Percentiles rank a stretch among this genome's conserved stretches.
Evolutionary conservation across 345 rosid species (phyloP).

Genomic region (Iberis pinnata): DNA sequence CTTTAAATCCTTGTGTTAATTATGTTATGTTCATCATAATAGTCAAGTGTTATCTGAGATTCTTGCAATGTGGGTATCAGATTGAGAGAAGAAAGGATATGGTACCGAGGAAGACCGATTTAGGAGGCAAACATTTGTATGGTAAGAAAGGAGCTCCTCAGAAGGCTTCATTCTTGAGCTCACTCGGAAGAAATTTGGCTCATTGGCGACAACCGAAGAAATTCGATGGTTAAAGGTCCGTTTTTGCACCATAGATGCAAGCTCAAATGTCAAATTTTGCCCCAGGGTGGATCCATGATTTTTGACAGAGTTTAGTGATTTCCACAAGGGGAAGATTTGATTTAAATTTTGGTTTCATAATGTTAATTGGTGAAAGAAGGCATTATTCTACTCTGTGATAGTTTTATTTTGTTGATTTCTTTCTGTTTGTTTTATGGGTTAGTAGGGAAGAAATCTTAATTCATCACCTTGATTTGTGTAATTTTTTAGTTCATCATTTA

Average conservation of each 20-base stretch:
- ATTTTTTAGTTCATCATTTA: too few relatives aligned
- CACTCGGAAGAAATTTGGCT: conserved; percentile 64
- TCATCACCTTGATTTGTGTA: too few relatives aligned
- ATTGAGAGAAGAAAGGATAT: conserved; percentile 77
- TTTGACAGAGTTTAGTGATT: too few relatives aligned
- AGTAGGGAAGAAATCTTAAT: background rate
- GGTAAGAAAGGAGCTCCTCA: conserved; percentile 77
- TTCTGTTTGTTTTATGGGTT: conserved; percentile 1
- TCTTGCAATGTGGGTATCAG: conserved; percentile 34
- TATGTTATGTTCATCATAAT: background rate
- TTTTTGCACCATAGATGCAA: conserved; percentile 23
- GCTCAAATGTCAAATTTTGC: conserved; percentile 1
- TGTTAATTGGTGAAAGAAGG: too few relatives aligned
- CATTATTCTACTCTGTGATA: too few relatives aligned
- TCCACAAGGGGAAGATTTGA: conserved; percentile 21
- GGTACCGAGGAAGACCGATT: conserved; percentile 77
- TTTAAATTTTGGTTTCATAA: conserved; percentile 17
- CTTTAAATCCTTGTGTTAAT: background rate
- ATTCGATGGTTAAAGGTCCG: conserved; percentile 43
- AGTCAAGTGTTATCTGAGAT: conserved; percentile 7
- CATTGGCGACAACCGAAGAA: conserved; percentile 94
- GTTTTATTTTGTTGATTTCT: conserved; percentile 20
- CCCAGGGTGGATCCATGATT: conserved; percentile 22
- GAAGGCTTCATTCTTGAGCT: conserved; percentile 52
- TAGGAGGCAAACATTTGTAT: conserved; percentile 80